Conservation (phyloP, 352 stramenopile species). For the Phytopythium litorale region DNA sequence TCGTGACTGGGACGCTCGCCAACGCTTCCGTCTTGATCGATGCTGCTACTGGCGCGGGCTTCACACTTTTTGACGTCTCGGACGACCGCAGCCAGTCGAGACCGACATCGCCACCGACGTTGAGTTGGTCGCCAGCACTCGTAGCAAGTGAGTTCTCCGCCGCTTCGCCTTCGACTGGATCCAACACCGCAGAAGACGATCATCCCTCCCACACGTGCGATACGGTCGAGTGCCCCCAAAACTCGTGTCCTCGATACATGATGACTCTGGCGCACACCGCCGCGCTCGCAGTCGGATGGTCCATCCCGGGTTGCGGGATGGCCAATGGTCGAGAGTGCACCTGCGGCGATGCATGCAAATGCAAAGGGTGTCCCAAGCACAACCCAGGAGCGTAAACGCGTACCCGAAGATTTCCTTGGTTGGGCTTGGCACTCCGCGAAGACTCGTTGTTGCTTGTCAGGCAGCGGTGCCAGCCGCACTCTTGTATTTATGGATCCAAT, state of each 20-base stretch:
- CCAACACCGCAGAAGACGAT: conserved; percentile 1
- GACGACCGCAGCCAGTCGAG: conserved; percentile 14
- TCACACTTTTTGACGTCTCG: conserved; percentile 51
- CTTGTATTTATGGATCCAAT: conserved; percentile 7
- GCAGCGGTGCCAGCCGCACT: not conserved
- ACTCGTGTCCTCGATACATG: conserved; percentile 72
- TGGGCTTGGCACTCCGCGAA: not conserved
- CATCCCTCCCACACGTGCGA: conserved; percentile 51
- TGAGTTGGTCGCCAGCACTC: not conserved
- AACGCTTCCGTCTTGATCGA: conserved; percentile 33
- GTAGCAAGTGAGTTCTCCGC: not conserved
- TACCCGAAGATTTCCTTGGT: not conserved
- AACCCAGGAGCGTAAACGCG: conserved; percentile 30
- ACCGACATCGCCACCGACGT: not conserved
- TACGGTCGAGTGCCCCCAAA: conserved; percentile 54
- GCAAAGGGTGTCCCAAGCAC: conserved; percentile 68
- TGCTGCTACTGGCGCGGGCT: conserved; percentile 29
- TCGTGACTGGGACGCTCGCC: conserved; percentile 52
- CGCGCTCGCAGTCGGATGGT: conserved; percentile 71
- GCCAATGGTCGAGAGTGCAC: conserved; percentile 72
- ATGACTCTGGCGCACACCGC: conserved; percentile 75
- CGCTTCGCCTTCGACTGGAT: not conserved
- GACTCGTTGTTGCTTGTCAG: not conserved
- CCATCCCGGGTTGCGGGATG: conserved; percentile 79
- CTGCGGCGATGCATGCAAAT: conserved; percentile 76